Conservation (phyloP, 2,329 filamentous ascomycete species). For the Cercospora sp. region DNA sequence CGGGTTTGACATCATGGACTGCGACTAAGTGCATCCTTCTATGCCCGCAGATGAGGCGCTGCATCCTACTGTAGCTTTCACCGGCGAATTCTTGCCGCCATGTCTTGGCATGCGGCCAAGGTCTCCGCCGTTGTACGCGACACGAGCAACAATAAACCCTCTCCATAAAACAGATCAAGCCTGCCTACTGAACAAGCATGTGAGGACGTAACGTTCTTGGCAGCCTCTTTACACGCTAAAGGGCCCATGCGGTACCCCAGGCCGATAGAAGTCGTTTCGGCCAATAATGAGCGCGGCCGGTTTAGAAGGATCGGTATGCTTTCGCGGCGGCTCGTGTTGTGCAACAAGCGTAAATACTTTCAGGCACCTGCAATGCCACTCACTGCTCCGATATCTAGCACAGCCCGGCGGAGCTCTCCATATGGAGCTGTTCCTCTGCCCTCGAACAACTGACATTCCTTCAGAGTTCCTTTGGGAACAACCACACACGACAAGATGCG, state of each 20-base stretch:
- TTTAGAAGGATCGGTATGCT: conserved; percentile 11
- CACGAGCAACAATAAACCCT: not conserved
- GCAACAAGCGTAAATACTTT: not conserved
- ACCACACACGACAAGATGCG: conserved; percentile 13
- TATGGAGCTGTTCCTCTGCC: not conserved
- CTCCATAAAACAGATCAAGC: not conserved
- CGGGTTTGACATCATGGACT: conserved; percentile 1
- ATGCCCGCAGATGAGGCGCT: not conserved
- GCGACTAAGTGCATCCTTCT: not conserved
- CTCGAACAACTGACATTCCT: not conserved
- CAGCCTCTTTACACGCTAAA: not conserved
- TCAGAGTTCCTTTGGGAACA: not conserved
- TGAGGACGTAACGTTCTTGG: not conserved
- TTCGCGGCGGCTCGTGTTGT: conserved; percentile 5
- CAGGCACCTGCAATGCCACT: conserved; percentile 8
- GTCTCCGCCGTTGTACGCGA: not conserved
- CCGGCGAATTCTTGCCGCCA: not conserved
- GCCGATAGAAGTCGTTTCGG: not conserved
- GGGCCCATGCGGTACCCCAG: not conserved
- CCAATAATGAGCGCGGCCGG: not conserved
- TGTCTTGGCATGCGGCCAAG: not conserved
- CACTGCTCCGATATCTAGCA: not conserved
- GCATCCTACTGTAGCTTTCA: not conserved
- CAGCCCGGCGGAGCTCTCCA: not conserved
- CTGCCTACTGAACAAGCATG: not conserved